A percentile compares a stretch with the other conserved stretches of the same genome.
These are phyloP conservation scores for Diaporthe helianthi DNA, from an alignment of 2,329 filamentous ascomycete species.

Conservation along the genomic window DNA sequence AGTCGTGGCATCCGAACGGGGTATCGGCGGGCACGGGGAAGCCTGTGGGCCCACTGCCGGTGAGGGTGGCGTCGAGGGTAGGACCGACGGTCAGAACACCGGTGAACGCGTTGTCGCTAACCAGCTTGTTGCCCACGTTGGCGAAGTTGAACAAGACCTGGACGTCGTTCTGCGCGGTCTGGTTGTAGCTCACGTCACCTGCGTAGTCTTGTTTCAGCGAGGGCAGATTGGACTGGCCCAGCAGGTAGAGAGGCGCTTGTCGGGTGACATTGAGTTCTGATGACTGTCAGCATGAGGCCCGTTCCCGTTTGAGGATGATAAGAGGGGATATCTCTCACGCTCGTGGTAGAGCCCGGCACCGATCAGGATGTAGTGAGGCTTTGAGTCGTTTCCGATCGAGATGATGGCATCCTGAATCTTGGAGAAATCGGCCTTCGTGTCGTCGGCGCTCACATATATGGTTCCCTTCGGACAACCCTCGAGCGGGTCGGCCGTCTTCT, in stretches of 20 bases:
- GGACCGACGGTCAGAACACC: slow-evolving; percentile 68
- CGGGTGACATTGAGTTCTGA: slow-evolving; percentile 68
- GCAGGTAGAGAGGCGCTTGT: slow-evolving; percentile 63
- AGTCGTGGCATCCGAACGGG: slow-evolving; percentile 68
- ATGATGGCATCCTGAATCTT: slow-evolving; percentile 51
- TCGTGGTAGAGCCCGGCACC: slow-evolving; percentile 67
- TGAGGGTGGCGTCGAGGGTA: slow-evolving; percentile 67
- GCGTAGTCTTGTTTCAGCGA: slow-evolving; percentile 44
- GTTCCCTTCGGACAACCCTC: slow-evolving; percentile 49
- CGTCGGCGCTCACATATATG: slow-evolving; percentile 49
- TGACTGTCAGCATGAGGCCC: background rate
- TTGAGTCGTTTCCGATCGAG: slow-evolving; percentile 49
- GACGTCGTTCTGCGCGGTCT: slow-evolving; percentile 51
- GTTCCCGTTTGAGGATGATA: too few relatives aligned
- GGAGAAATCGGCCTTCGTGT: slow-evolving; percentile 46
- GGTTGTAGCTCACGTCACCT: slow-evolving; percentile 51
- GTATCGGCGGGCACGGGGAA: slow-evolving; percentile 66
- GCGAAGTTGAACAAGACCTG: slow-evolving; percentile 66
- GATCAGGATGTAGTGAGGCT: slow-evolving; percentile 63
- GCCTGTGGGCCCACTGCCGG: slow-evolving; percentile 67
- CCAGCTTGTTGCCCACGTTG: slow-evolving; percentile 50
- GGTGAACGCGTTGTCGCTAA: slow-evolving; percentile 68
- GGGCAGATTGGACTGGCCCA: slow-evolving; percentile 61
- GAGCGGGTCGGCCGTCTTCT: slow-evolving; percentile 44
- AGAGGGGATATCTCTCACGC: slow-evolving; percentile 38